A percentile compares a stretch with the other conserved stretches of the same genome.
phyloP scores from a whole-genome alignment of 805 yeast species.

The Schwanniomyces vanrijiae region DNA sequence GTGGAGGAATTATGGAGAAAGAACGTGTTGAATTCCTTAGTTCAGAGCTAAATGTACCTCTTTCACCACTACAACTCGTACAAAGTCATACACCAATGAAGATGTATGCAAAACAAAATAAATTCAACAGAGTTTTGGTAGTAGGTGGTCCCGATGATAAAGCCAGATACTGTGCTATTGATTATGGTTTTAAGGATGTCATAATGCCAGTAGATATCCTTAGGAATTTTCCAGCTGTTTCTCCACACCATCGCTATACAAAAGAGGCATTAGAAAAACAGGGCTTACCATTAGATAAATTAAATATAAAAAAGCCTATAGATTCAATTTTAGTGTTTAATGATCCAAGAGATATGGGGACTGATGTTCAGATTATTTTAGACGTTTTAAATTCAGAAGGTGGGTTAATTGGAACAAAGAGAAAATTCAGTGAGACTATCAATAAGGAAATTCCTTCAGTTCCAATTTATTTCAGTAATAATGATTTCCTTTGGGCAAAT shows the following conservation, averaged over 20 bases:
- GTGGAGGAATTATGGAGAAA: conserved; percentile 77
- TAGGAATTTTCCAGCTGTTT: conserved; percentile 51
- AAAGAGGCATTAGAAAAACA: conserved; percentile 44
- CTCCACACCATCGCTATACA: conserved; percentile 67
- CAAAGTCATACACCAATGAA: conserved; percentile 88
- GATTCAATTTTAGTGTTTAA: conserved; percentile 83
- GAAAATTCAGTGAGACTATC: conserved; percentile 22
- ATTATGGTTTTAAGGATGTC: conserved; percentile 78
- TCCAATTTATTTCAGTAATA: conserved; percentile 78
- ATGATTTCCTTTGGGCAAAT: conserved; percentile 87
- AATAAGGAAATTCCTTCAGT: conserved; percentile 46
- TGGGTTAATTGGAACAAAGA: conserved; percentile 65
- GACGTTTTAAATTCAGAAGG: conserved; percentile 65
- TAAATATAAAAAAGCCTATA: conserved; percentile 40
- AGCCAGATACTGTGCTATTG: conserved; percentile 69
- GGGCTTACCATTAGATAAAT: conserved; percentile 30
- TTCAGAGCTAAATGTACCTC: conserved; percentile 39
- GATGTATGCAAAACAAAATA: conserved; percentile 47
- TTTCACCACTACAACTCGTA: conserved; percentile 66
- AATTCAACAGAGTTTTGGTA: conserved; percentile 64
- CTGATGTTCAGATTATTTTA: conserved; percentile 75
- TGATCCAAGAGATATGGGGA: conserved; percentile 87
- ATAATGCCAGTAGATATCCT: conserved; percentile 73
- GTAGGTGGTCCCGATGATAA: conserved; percentile 79
- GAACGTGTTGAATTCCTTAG: conserved; percentile 58